A percentile compares a stretch with the other conserved stretches of the same genome.
Conservation (phyloP, 106 monocot species). For the Xerophyta viscosa region DNA sequence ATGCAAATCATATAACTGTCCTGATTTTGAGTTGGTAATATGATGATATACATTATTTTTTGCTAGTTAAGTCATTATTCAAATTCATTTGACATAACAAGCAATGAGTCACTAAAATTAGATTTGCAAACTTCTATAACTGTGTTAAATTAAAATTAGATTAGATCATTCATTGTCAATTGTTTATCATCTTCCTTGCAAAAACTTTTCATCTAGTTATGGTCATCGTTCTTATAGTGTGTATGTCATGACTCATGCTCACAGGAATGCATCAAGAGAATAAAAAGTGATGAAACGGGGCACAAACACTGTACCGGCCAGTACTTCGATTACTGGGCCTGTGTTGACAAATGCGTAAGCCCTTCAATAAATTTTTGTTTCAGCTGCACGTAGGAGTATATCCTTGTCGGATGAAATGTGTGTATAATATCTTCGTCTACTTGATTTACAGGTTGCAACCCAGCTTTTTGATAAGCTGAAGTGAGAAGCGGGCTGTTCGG, state of each 20-base stretch:
- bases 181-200: too few relatives aligned
- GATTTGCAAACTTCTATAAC: too few relatives aligned
- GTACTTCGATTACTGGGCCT: conserved; percentile 35
- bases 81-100: too few relatives aligned
- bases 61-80: too few relatives aligned
- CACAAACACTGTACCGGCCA: conserved; percentile 34
- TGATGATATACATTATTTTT: too few relatives aligned
- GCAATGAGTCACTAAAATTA: too few relatives aligned
- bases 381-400: neutral
- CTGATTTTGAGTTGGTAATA: too few relatives aligned
- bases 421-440: neutral
- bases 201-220: too few relatives aligned
- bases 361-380: neutral
- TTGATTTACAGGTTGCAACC: conserved; percentile 22
- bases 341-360: conserved; percentile 27
- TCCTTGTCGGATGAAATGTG: neutral
- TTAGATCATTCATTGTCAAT: too few relatives aligned
- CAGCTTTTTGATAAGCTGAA: conserved; percentile 29
- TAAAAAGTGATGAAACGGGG: conserved; percentile 20
- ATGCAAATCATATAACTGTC: too few relatives aligned
- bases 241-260: neutral
- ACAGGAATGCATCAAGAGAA: conserved; percentile 24
- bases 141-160: too few relatives aligned
- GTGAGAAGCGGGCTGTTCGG: conserved; percentile 9
- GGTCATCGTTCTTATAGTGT: neutral